A percentile compares a stretch with the other conserved stretches of the same genome.
These are phyloP conservation scores for Ceriops zippeliana DNA, from an alignment of 345 rosid genomes.

Conservation along the genomic window DNA sequence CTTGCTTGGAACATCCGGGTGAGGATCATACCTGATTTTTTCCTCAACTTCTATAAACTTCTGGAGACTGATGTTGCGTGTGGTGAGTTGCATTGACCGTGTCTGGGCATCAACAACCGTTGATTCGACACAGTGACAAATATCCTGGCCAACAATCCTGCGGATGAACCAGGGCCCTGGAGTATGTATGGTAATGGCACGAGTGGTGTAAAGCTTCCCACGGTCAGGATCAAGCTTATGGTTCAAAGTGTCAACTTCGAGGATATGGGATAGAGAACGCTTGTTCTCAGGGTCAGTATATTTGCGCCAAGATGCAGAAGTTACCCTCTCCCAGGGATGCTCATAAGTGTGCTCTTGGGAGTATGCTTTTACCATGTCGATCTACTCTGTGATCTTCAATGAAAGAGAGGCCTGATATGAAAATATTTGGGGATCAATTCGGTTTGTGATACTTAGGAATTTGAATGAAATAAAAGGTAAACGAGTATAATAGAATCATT, in stretches of 20 bases:
- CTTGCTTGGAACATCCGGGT: slow-evolving; percentile 70
- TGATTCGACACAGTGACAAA: slow-evolving; percentile 86
- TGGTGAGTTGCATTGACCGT: slow-evolving; percentile 80
- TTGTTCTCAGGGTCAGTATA: slow-evolving; percentile 91
- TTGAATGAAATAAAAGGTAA: background rate
- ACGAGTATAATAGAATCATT: background rate
- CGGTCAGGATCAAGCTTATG: slow-evolving; percentile 52
- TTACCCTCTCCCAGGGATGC: slow-evolving; percentile 98
- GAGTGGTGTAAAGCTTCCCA: slow-evolving; percentile 85
- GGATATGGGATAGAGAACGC: slow-evolving; percentile 69
- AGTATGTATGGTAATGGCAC: slow-evolving; percentile 77
- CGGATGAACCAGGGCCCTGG: slow-evolving; percentile 95
- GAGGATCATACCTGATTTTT: slow-evolving; percentile 77
- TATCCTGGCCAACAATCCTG: slow-evolving; percentile 82
- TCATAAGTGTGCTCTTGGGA: slow-evolving; percentile 82
- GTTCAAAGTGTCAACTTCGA: slow-evolving; percentile 83
- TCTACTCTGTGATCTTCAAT: slow-evolving; percentile 5
- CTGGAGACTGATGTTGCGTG: slow-evolving; percentile 78
- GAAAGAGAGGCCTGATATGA: background rate
- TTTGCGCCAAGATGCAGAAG: slow-evolving; percentile 98
- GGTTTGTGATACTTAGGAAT: background rate
- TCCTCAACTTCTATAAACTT: slow-evolving; percentile 92
- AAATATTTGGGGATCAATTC: background rate
- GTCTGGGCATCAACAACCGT: slow-evolving; percentile 78
- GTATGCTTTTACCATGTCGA: slow-evolving; percentile 69